Evolutionary conservation across 83 land plant genomes (phyloP), one percentile per base, ranked within the genome.

Genomic region (Isoetes engelmannii): DNA sequence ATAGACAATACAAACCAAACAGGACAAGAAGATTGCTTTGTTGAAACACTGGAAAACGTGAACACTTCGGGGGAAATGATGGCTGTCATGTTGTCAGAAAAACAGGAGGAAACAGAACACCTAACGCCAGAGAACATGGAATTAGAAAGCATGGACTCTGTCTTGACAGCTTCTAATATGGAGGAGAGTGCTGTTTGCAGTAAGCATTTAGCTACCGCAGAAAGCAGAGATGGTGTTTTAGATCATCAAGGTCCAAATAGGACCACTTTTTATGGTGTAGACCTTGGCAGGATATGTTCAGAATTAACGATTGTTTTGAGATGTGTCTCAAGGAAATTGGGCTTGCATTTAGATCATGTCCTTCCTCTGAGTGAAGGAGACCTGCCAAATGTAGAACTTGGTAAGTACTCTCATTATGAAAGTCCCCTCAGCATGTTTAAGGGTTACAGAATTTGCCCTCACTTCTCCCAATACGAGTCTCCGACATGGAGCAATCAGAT

Each of bases 401-500:
- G 28, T 8, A 9, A 8, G 1, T 2, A 7, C 20, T 18, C 28
- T 19, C 10, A 59, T 44, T 80, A 77, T 57, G 83, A 80, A 19
- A 80, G 83, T 68, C 83, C 83, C 45, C 70, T 81, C 37, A 51
- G 60, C 50, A 62, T 57, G 66, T 78, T 74, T 53, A 69, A 65
- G 4, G 69, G 72, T 17, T 60, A 73, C 50, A 69, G 28, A 47
- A 37, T 61, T 41, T 69, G 49, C 62, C 21, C 68, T 42, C 41
- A 50, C 46, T 68, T 74, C 51, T 21, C 21, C 37, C 55, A 67
- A 49, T 10, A 21, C n/a, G 56, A 15, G 6, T 80, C 83, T 28
- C 75, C 55, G 41, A 65, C 80, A 45, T 71, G 77, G 60, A 56
- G 69, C 46, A 47, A 76, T 63, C 72, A 46, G n/a, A 62, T 89